phyloP scores from a whole-genome alignment of 2,329 filamentous ascomycete species.

The Xylariaceae sp. region DNA sequence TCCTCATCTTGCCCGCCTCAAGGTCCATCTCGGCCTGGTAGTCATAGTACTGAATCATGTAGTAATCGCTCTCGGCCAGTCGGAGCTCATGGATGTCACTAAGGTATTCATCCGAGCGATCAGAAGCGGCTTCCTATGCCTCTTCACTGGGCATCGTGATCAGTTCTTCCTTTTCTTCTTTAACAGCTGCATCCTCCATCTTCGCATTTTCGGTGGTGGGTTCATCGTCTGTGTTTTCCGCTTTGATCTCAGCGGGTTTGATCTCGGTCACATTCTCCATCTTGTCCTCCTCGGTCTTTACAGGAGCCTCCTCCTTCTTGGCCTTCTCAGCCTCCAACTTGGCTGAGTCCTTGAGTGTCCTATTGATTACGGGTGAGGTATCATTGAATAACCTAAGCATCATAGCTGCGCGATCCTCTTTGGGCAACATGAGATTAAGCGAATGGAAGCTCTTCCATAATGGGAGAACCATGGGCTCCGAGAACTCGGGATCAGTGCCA shows the following conservation, averaged over 20 bases:
- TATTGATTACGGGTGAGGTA: conserved; percentile 77
- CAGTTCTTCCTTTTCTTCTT: background rate
- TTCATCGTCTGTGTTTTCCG: conserved; percentile 12
- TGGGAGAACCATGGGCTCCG: conserved; percentile 82
- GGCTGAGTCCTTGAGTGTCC: conserved; percentile 51
- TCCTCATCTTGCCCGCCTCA: too few relatives aligned
- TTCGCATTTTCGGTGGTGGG: background rate
- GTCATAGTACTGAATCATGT: too few relatives aligned
- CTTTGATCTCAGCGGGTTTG: conserved; percentile 18
- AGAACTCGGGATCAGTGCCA: conserved; percentile 56
- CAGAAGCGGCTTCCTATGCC: background rate
- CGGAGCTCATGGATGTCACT: too few relatives aligned
- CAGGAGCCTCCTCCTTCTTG: conserved; percentile 15
- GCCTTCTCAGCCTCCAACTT: conserved; percentile 36
- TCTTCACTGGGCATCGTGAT: too few relatives aligned
- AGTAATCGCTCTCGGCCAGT: too few relatives aligned
- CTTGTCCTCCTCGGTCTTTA: conserved; percentile 51
- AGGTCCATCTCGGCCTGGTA: too few relatives aligned
- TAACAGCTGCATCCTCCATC: background rate
- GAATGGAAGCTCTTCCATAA: conserved; percentile 92
- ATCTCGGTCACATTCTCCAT: conserved; percentile 39
- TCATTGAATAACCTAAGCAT: conserved; percentile 89
- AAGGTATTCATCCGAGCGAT: too few relatives aligned
- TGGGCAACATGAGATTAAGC: conserved; percentile 95
- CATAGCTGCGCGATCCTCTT: conserved; percentile 93